phyloP scores from a whole-genome alignment of 768 basidiomycete species.

The Agrocybe chaxingu region DNA sequence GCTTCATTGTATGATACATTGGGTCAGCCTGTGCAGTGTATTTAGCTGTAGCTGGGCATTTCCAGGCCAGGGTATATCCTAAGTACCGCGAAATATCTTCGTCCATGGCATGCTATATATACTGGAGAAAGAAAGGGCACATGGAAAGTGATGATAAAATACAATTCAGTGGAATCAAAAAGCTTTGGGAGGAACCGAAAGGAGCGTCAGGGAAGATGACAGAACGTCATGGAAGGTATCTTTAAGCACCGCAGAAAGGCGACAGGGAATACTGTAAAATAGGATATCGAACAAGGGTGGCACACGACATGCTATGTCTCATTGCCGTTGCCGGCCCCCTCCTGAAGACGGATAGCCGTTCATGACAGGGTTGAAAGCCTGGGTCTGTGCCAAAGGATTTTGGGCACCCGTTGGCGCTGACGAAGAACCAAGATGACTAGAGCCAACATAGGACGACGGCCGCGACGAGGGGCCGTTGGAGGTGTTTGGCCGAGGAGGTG shows the following conservation, averaged over 20 bases:
- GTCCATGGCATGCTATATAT: conserved; percentile 55
- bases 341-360: conserved; percentile 46
- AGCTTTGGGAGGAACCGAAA: conserved; percentile 10
- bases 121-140: conserved; percentile 22
- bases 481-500: conserved; percentile 36
- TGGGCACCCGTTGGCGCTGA: conserved; percentile 20
- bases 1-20: conserved; percentile 3
- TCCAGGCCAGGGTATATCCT: conserved; percentile 49
- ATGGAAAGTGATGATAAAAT: conserved; percentile 44
- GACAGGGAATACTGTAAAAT: conserved; percentile 18
- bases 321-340: conserved; percentile 47
- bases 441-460: conserved; percentile 49
- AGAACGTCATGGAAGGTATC: conserved; percentile 15
- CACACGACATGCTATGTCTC: conserved; percentile 23
- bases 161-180: conserved; percentile 46
- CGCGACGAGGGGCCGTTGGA: conserved; percentile 38
- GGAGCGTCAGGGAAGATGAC: neutral
- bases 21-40: neutral
- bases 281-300: conserved; percentile 11
- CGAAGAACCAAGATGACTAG: conserved; percentile 20
- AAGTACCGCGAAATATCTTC: conserved; percentile 54
- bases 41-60: conserved; percentile 8
- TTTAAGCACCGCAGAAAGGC: conserved; percentile 16
- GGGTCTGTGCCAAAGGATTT: conserved; percentile 29
- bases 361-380: conserved; percentile 33